These are phyloP conservation scores for Nothophaeocryptopus gaeumannii DNA, from an alignment of 2,329 filamentous ascomycete species.

Conservation along the genomic window DNA sequence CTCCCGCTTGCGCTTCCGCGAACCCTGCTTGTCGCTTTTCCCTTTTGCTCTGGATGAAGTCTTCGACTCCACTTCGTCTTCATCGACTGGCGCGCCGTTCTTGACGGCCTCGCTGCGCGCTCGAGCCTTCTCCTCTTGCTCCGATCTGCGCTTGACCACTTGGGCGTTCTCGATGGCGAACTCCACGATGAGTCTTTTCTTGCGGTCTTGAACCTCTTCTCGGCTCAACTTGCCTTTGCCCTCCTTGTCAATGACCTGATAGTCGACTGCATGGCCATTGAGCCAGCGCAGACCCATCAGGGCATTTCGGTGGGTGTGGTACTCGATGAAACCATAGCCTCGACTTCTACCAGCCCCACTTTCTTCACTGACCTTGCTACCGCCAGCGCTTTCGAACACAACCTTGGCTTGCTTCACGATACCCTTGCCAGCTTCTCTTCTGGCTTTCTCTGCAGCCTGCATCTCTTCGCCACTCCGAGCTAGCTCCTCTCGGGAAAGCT, in stretches of 20 bases:
- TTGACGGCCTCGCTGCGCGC: slow-evolving; percentile 39
- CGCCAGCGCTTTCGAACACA: slow-evolving; percentile 83
- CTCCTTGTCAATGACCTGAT: slow-evolving; percentile 47
- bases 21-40: slow-evolving; percentile 24
- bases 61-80: slow-evolving; percentile 14
- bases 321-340: slow-evolving; percentile 97
- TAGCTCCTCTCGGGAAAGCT: slow-evolving; percentile 86
- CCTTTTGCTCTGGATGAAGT: slow-evolving; percentile 17
- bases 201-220: slow-evolving; percentile 64
- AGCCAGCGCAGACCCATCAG: slow-evolving; percentile 93
- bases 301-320: slow-evolving; percentile 87
- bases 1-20: slow-evolving; percentile 42
- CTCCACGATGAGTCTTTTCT: slow-evolving; percentile 87
- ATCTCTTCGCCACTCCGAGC: slow-evolving; percentile 75
- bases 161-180: slow-evolving; percentile 98
- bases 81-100: slow-evolving; percentile 14
- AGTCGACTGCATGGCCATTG: slow-evolving; percentile 69
- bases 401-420: slow-evolving; percentile 92
- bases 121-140: slow-evolving; percentile 58
- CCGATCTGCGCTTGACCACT: slow-evolving; percentile 76
- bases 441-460: slow-evolving; percentile 72
- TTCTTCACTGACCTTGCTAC: slow-evolving; percentile 75
- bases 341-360: slow-evolving; percentile 77
- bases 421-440: slow-evolving; percentile 79
- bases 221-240: slow-evolving; percentile 38